Percentiles rank a stretch among this genome's conserved stretches.
Conservation (phyloP, 2,329 filamentous ascomycete genomes). For the Hypoxylon sp. region DNA sequence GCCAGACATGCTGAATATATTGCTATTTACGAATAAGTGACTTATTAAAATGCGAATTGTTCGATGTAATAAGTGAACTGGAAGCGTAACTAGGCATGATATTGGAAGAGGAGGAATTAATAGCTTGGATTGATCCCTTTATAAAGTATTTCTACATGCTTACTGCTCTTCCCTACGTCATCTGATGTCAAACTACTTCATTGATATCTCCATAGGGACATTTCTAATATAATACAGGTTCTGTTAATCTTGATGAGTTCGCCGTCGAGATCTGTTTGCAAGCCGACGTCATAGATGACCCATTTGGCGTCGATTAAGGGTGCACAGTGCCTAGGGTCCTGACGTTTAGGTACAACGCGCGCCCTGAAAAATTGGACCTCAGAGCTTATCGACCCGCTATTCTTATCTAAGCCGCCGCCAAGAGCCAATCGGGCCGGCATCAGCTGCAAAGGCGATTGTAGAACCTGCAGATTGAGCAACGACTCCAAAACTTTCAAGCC, state of each 20-base stretch:
- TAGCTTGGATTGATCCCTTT: constrained; percentile 28
- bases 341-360: constrained; percentile 24
- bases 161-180: constrained; percentile 44
- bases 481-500: constrained; percentile 44
- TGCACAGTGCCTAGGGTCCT: constrained; percentile 11
- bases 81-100: neutral
- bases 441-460: constrained; percentile 1
- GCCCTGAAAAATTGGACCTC: constrained; percentile 36
- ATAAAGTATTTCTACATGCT: constrained; percentile 20
- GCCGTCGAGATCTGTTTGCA: constrained; percentile 23
- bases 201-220: constrained; percentile 20
- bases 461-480: constrained; percentile 31
- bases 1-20: constrained; percentile 54
- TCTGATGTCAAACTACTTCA: constrained; percentile 32
- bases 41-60: neutral
- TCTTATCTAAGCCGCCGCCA: constrained; percentile 14
- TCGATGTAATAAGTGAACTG: constrained; percentile 3
- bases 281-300: constrained; percentile 44
- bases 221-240: neutral
- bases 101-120: neutral
- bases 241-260: neutral
- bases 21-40: neutral
- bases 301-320: constrained; percentile 24
- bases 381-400: constrained; percentile 27
- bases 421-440: neutral